phyloP scores from a whole-genome alignment of 2,329 filamentous ascomycete species.

The Xylariaceae sp. region DNA sequence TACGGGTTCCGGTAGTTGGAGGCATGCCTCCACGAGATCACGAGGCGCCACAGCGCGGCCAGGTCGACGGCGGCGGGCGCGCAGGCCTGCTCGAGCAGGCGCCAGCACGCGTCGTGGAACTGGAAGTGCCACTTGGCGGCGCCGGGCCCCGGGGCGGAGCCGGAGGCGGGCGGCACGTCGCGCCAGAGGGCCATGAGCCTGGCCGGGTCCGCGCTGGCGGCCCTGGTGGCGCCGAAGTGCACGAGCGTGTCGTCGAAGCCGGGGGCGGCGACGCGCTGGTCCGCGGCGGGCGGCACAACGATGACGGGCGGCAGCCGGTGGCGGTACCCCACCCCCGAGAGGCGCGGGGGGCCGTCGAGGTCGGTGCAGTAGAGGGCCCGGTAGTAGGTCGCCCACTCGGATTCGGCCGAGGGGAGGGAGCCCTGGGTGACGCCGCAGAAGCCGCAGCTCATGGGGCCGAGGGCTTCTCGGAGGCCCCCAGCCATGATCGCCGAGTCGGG shows the following conservation, averaged over 20 bases:
- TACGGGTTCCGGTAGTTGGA: slow-evolving; percentile 17
- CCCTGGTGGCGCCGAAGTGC: too few species aligned
- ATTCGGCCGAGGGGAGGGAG: slow-evolving; percentile 6
- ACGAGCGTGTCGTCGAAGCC: too few species aligned
- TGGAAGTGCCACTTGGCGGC: slow-evolving; percentile 20
- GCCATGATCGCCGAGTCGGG: too few species aligned
- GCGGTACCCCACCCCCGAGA: slow-evolving; percentile 17
- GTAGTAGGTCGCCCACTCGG: slow-evolving; percentile 15
- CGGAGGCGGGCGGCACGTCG: too few species aligned
- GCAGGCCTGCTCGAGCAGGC: slow-evolving; percentile 16
- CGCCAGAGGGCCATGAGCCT: too few species aligned
- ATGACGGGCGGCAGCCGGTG: slow-evolving; percentile 5
- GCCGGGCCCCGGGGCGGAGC: too few species aligned
- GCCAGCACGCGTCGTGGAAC: slow-evolving; percentile 22
- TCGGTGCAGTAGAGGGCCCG: slow-evolving; percentile 18
- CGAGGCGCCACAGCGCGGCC: slow-evolving; percentile 16
- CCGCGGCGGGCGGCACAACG: slow-evolving; percentile 10
- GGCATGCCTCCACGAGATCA: slow-evolving; percentile 16
- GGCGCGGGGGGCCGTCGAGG: slow-evolving; percentile 6
- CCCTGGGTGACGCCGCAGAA: slow-evolving; percentile 15
- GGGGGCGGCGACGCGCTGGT: slow-evolving; percentile 15
- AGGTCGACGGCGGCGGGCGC: slow-evolving; percentile 14
- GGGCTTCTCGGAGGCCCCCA: too few species aligned
- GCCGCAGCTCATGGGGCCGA: slow-evolving; percentile 14
- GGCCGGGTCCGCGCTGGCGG: too few species aligned